Conservation (phyloP, 305 asterid genomes). For the Plantago coronopus region DNA sequence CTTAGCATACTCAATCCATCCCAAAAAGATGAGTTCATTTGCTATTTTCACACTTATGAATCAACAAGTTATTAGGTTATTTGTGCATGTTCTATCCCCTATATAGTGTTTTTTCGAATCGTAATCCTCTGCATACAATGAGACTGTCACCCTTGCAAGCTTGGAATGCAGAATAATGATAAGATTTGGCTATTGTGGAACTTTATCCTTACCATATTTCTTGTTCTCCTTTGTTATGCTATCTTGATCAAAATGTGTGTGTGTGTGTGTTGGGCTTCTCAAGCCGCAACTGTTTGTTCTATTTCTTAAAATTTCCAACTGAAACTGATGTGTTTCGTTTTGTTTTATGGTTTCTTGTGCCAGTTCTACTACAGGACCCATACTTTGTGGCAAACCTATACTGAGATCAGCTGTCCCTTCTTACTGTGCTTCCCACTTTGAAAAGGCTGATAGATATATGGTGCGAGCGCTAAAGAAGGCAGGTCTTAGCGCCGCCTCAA, state of each 20-base stretch:
- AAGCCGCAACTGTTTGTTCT: neutral
- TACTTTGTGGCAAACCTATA: constrained; percentile 71
- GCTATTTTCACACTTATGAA: neutral
- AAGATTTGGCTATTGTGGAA: constrained; percentile 6
- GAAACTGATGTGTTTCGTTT: constrained; percentile 4
- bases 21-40: too few relatives aligned
- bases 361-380: constrained; percentile 82
- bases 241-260: constrained; percentile 10
- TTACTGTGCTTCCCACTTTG: constrained; percentile 61
- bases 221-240: constrained; percentile 5
- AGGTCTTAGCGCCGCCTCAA: constrained; percentile 60
- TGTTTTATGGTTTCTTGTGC: constrained; percentile 14
- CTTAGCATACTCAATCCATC: too few relatives aligned
- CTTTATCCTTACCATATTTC: constrained; percentile 1
- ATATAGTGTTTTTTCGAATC: neutral
- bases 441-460: constrained; percentile 70
- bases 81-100: neutral
- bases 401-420: constrained; percentile 69
- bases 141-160: neutral
- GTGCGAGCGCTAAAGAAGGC: constrained; percentile 78
- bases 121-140: neutral
- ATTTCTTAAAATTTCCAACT: neutral
- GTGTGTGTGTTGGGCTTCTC: neutral
- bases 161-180: constrained; percentile 2
- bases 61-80: neutral